These are phyloP conservation scores for Narthecium ossifragum DNA, from an alignment of 106 monocot species.

Conservation along the genomic window DNA sequence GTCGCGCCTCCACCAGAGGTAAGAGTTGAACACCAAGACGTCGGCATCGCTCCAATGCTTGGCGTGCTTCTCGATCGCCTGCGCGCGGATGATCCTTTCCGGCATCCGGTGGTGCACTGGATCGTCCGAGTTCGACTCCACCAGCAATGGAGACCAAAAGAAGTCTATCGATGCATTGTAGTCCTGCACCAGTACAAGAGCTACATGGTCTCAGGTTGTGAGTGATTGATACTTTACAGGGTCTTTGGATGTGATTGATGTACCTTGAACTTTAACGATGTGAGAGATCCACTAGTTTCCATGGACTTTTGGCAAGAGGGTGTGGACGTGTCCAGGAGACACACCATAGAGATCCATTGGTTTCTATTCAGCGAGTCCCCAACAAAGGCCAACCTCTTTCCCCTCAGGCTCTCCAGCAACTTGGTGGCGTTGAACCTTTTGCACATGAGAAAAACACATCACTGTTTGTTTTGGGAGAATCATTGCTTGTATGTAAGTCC, in stretches of 20 bases:
- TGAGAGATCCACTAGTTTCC: conserved; percentile 46
- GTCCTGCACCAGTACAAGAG: conserved; percentile 16
- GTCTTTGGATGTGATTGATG: background rate
- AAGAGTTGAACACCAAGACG: conserved; percentile 48
- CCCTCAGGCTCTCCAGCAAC: conserved; percentile 53
- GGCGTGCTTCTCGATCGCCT: conserved; percentile 48
- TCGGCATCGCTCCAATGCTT: conserved; percentile 47
- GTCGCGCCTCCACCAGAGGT: conserved; percentile 59
- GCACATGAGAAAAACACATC: no score
- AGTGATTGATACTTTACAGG: no score
- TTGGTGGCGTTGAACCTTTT: conserved; percentile 52
- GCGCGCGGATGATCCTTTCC: conserved; percentile 34
- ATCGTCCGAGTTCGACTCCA: conserved; percentile 56
- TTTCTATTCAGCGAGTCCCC: conserved; percentile 73
- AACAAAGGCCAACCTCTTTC: conserved; percentile 53
- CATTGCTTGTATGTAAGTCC: no score
- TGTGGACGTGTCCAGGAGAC: conserved; percentile 51
- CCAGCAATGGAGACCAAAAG: conserved; percentile 49
- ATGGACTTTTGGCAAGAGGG: conserved; percentile 32
- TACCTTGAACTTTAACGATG: conserved; percentile 60
- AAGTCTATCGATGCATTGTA: conserved; percentile 50
- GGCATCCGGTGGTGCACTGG: conserved; percentile 45
- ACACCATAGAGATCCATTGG: conserved; percentile 79
- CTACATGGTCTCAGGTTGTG: background rate
- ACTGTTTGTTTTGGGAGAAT: no score